phyloP scores from a whole-genome alignment of 1,284 basidiomycete species.

The Athelia psychrophila region DNA sequence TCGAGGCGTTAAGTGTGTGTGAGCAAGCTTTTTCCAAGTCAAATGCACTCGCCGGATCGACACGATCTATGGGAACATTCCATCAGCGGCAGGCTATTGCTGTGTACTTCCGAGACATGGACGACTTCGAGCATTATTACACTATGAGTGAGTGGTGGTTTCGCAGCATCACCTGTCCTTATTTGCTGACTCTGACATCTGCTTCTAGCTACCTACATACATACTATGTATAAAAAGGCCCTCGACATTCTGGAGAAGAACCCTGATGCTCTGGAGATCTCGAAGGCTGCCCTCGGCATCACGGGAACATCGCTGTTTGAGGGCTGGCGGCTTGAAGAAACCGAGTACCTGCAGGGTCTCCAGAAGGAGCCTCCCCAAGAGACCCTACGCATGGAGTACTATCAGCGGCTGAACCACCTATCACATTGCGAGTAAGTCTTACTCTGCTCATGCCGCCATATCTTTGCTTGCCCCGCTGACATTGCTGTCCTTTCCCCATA shows the following conservation, averaged over 20 bases:
- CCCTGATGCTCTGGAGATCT: background rate
- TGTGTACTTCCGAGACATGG: constrained; percentile 10
- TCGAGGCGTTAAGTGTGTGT: constrained; percentile 11
- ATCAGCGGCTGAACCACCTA: constrained; percentile 15
- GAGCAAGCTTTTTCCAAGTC: constrained; percentile 13
- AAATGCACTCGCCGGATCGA: constrained; percentile 10
- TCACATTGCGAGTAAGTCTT: constrained; percentile 5
- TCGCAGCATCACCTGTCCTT: constrained; percentile 17
- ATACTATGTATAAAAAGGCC: constrained; percentile 7
- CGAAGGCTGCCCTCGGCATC: background rate
- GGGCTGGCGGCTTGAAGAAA: constrained; percentile 18
- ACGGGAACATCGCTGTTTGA: background rate
- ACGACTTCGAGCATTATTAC: constrained; percentile 15
- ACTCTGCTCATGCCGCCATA: too few species aligned
- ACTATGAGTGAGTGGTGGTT: constrained; percentile 8
- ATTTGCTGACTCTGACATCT: background rate
- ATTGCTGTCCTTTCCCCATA: too few species aligned
- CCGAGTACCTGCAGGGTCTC: constrained; percentile 14
- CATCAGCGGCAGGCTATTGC: constrained; percentile 14
- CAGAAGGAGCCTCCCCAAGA: constrained; percentile 19
- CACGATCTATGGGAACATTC: constrained; percentile 7
- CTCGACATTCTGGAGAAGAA: constrained; percentile 4
- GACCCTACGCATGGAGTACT: constrained; percentile 25
- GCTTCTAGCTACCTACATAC: constrained; percentile 8
- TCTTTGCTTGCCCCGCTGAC: too few species aligned